Conservation (phyloP, 1,284 basidiomycete species). For the Mrakiaceae sp. region DNA sequence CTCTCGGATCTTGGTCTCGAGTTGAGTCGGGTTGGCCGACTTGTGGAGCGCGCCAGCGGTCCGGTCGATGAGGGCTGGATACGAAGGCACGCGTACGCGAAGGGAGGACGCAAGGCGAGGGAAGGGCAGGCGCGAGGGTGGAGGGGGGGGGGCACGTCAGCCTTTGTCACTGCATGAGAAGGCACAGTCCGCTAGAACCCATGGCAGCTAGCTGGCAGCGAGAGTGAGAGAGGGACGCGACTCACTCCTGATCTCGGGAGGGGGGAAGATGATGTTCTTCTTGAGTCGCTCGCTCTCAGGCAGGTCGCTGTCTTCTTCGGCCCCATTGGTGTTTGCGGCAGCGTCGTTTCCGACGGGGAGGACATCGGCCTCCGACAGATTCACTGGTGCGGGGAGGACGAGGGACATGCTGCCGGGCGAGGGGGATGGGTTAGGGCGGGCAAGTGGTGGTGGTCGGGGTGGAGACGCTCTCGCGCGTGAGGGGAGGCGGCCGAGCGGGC, state of each 20-base stretch:
- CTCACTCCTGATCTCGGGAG: constrained; percentile 83
- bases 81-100: constrained; percentile 15
- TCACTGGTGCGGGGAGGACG: constrained; percentile 32
- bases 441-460: neutral
- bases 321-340: constrained; percentile 15
- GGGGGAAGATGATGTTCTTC: constrained; percentile 78
- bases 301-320: constrained; percentile 21
- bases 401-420: constrained; percentile 6
- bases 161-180: neutral
- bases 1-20: constrained; percentile 92
- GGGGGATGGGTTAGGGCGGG: neutral
- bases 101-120: neutral
- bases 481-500: neutral
- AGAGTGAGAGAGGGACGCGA: constrained; percentile 14
- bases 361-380: constrained; percentile 32
- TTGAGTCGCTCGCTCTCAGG: constrained; percentile 48
- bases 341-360: constrained; percentile 24
- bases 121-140: neutral
- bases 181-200: neutral
- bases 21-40: constrained; percentile 72
- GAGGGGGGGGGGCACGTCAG: neutral
- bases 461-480: neutral
- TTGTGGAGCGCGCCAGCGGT: constrained; percentile 89
- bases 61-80: constrained; percentile 83
- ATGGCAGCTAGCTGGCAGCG: neutral